These are phyloP conservation scores for Beta lomatogona DNA, from an alignment of 179 eudicot species.

Conservation along the genomic window DNA sequence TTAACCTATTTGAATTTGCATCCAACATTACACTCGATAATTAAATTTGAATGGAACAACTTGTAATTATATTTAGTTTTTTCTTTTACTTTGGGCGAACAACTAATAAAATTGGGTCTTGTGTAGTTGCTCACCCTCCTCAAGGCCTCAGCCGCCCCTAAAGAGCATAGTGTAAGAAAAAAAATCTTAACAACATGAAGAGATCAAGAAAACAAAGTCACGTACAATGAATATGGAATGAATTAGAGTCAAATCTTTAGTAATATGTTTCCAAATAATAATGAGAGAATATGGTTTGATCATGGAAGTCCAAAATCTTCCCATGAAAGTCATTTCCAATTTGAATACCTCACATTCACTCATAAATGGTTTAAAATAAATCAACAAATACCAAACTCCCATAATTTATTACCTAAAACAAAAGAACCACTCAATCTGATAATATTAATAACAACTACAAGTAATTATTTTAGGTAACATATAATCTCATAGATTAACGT, in stretches of 20 bases:
- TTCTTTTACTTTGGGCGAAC: no score
- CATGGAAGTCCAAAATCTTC: slow-evolving; percentile 15
- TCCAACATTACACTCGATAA: no score
- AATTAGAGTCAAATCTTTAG: not conserved
- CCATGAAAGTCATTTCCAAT: not conserved
- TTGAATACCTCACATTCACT: not conserved
- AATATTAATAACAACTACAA: not conserved
- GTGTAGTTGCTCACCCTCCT: no score
- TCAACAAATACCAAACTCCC: not conserved
- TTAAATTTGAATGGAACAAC: no score
- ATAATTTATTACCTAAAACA: slow-evolving; percentile 3
- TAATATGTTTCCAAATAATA: not conserved
- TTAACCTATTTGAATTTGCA: no score
- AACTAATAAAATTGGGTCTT: no score
- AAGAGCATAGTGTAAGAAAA: no score
- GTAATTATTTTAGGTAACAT: not conserved
- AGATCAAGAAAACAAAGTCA: no score
- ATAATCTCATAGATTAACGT: not conserved
- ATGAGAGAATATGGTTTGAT: not conserved
- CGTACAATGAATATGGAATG: not conserved
- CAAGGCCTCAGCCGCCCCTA: no score
- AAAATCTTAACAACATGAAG: not conserved
- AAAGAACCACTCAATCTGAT: not conserved
- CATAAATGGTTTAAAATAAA: not conserved
- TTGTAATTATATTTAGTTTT: no score